Evolutionary conservation across 1,284 basidiomycete genomes (phyloP).

Genomic region (Mycena sp.): DNA sequence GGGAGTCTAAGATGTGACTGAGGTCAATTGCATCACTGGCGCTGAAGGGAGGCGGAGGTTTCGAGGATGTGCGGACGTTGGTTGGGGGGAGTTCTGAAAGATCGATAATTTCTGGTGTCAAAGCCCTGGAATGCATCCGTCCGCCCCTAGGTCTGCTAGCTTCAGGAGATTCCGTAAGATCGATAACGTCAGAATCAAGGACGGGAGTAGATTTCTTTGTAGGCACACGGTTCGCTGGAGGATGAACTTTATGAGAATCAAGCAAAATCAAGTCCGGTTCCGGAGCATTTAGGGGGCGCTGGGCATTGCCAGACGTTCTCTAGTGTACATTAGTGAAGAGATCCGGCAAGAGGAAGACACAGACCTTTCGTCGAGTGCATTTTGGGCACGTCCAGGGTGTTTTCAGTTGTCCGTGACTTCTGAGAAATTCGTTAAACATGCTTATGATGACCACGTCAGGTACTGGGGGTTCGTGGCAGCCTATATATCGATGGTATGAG

Average conservation of each 20-base stretch:
- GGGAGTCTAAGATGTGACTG: constrained; percentile 16
- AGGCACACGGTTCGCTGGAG: not conserved
- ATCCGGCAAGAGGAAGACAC: not conserved
- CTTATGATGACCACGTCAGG: not conserved
- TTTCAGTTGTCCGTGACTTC: not conserved
- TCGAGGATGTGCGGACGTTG: not conserved
- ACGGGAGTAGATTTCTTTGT: not conserved
- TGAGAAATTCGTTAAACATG: not conserved
- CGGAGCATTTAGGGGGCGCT: not conserved
- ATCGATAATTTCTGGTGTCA: constrained; percentile 3
- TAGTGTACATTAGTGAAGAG: not conserved
- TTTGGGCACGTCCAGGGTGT: constrained; percentile 8
- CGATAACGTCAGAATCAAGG: constrained; percentile 14
- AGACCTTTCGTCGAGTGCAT: constrained; percentile 13
- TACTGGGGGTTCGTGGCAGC: constrained; percentile 11
- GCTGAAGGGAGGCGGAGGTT: not conserved
- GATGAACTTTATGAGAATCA: not conserved
- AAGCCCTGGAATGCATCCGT: not conserved
- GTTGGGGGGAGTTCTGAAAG: not conserved
- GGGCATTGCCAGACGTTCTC: not conserved
- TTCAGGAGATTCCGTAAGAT: constrained; percentile 11
- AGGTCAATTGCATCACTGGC: constrained; percentile 5
- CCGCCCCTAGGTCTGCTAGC: not conserved
- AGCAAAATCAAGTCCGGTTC: not conserved
- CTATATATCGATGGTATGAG: not conserved